Evolutionary conservation across 1,284 basidiomycete species (phyloP).

Genomic region (Ustilago xerochloae): DNA sequence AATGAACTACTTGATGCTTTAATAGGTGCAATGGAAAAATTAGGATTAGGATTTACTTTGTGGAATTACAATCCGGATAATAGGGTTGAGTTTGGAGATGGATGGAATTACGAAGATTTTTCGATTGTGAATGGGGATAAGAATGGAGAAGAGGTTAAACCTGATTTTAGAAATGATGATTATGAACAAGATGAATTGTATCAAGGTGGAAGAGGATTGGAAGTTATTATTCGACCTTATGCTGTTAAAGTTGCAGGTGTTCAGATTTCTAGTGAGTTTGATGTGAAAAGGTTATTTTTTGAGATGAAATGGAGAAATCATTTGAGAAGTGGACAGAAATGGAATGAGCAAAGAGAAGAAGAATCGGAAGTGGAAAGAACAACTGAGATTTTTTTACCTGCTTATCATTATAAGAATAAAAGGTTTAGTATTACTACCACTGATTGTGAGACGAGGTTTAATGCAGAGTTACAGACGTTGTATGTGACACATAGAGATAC

Average conservation of each 20-base stretch:
- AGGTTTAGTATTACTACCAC: conserved; percentile 38
- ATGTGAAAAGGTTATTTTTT: conserved; percentile 52
- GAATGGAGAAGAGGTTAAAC: conserved; percentile 20
- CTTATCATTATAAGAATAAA: conserved; percentile 41
- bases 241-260: conserved; percentile 66
- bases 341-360: neutral
- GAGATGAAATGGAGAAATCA: conserved; percentile 61
- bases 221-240: conserved; percentile 73
- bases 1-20: conserved; percentile 67
- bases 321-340: conserved; percentile 8
- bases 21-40: conserved; percentile 63
- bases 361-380: conserved; percentile 2
- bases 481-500: conserved; percentile 42
- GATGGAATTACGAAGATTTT: conserved; percentile 86
- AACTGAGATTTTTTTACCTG: conserved; percentile 60
- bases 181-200: conserved; percentile 75
- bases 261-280: conserved; percentile 53
- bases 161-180: conserved; percentile 49
- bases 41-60: conserved; percentile 70
- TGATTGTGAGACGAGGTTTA: conserved; percentile 29
- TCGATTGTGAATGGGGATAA: conserved; percentile 80
- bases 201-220: conserved; percentile 81
- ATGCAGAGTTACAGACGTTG: conserved; percentile 50
- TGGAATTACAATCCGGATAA: conserved; percentile 97
- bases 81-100: conserved; percentile 80